Evolutionary conservation across 2,329 filamentous ascomycete species (phyloP), one percentile per base, ranked within the genome.

Genomic region (Claviceps monticola): DNA sequence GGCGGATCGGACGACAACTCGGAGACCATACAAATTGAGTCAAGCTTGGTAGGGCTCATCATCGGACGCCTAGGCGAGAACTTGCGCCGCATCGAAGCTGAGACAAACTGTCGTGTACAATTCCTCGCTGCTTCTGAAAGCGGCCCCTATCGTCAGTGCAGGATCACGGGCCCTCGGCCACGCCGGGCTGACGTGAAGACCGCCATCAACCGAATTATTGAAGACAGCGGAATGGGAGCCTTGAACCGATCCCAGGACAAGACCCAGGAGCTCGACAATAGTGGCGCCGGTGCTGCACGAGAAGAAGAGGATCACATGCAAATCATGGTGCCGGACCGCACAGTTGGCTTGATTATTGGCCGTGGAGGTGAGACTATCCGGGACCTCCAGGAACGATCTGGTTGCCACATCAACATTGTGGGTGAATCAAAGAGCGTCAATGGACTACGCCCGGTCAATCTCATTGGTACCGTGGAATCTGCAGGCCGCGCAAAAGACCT

Each of bases 401-500:
- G 86, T n/a, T 95, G 89, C 66, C 90, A 95, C 66, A 88, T 95
- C 66, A 95, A 95, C 67, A 95, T 95, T 62, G 87, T 95, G 42
- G 86, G 86, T 60, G 89, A 95, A 70, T 88, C 88, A 58, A 94
- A 95, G 75, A 95, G 88, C 63, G 79, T 95, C 58, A 94, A 94
- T 63, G 89, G 89, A 45, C 74, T 95, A 55, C 82, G 89, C 49
- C 89, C 90, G 29, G 88, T 95, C 56, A 95, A 95, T 64, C 75
- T 95, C 48, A 95, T 95, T 59, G 89, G 89, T 54, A 82, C 83
- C 43, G 79, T 79, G 43, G 78, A 83, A 60, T 83, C 88, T 50
- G 84, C 88, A 48, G 80, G 81, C 46, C 78, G 80, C 56, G 89
- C 89, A 41, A 91, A 93, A 69, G 86, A 93, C 58, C 72, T 91